Conservation (phyloP, 1,139 yeast species). For the Nadsonia starkeyi-henricii region DNA sequence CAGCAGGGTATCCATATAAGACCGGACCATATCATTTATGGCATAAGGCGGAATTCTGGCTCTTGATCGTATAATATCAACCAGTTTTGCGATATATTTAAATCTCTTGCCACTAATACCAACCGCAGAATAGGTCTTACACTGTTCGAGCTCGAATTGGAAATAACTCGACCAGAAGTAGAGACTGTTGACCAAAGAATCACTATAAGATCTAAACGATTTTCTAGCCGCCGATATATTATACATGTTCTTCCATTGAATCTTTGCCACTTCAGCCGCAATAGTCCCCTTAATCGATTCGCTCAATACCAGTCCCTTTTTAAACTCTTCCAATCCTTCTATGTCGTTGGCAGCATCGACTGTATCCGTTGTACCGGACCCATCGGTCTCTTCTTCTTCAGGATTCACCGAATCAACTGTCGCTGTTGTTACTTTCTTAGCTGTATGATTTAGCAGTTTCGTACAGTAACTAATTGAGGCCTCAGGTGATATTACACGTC, state of each 20-base stretch:
- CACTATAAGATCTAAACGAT: slow-evolving; percentile 13
- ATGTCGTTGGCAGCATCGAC: too few relatives aligned
- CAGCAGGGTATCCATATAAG: slow-evolving; percentile 19
- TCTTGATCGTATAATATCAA: slow-evolving; percentile 8
- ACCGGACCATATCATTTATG: slow-evolving; percentile 18
- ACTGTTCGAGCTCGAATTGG: slow-evolving; percentile 17
- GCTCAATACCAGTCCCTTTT: slow-evolving; percentile 5
- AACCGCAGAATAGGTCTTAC: background rate
- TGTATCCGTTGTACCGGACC: too few relatives aligned
- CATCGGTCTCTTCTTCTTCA: background rate
- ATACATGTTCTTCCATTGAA: slow-evolving; percentile 16
- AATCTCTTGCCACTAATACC: background rate
- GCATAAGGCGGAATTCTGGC: slow-evolving; percentile 19
- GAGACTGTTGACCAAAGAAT: slow-evolving; percentile 9
- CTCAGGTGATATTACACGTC: slow-evolving; percentile 10
- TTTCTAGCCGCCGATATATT: slow-evolving; percentile 15
- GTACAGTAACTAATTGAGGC: slow-evolving; percentile 14
- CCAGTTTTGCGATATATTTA: slow-evolving; percentile 2
- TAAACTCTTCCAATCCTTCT: too few relatives aligned
- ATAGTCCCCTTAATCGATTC: slow-evolving; percentile 15
- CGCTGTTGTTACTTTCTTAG: background rate
- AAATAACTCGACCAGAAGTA: slow-evolving; percentile 23
- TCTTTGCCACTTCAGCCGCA: slow-evolving; percentile 12
- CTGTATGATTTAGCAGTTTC: slow-evolving; percentile 4
- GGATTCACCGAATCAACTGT: too few relatives aligned